These are phyloP conservation scores for Neospora caninum DNA, from an alignment of 169 alveolate genomes.

Conservation along the genomic window DNA sequence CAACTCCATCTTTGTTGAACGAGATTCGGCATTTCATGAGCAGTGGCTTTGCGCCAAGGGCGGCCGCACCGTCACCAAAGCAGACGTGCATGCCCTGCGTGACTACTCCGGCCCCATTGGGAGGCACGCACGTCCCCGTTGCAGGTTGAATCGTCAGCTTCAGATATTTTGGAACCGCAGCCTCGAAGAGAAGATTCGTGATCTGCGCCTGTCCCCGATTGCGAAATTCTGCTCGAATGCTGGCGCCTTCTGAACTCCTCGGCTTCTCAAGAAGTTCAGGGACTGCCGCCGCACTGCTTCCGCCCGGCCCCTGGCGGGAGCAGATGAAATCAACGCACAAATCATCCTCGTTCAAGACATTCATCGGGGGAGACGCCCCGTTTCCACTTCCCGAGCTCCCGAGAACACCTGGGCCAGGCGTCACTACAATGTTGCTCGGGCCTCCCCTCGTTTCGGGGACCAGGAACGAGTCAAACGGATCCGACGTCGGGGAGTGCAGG, in stretches of 20 bases:
- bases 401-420: background rate
- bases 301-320: background rate
- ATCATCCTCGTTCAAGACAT: slow-evolving; percentile 16
- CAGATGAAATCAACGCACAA: slow-evolving; percentile 9
- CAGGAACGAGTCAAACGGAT: background rate
- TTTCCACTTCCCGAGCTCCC: background rate
- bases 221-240: slow-evolving; percentile 45
- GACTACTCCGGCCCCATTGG: slow-evolving; percentile 50
- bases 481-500: background rate
- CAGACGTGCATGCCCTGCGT: slow-evolving; percentile 55
- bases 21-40: slow-evolving; percentile 60
- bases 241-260: background rate
- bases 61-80: slow-evolving; percentile 30
- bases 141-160: slow-evolving; percentile 48
- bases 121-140: slow-evolving; percentile 44
- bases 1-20: slow-evolving; percentile 36
- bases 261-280: background rate
- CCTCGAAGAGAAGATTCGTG: slow-evolving; percentile 41
- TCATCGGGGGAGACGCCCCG: background rate
- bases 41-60: slow-evolving; percentile 47
- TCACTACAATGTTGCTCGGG: background rate
- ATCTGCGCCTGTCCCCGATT: slow-evolving; percentile 18
- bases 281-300: background rate
- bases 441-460: background rate
- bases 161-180: slow-evolving; percentile 52